Evolutionary conservation across 179 eudicot genomes (phyloP).

Genomic region (Nepenthes alata): DNA sequence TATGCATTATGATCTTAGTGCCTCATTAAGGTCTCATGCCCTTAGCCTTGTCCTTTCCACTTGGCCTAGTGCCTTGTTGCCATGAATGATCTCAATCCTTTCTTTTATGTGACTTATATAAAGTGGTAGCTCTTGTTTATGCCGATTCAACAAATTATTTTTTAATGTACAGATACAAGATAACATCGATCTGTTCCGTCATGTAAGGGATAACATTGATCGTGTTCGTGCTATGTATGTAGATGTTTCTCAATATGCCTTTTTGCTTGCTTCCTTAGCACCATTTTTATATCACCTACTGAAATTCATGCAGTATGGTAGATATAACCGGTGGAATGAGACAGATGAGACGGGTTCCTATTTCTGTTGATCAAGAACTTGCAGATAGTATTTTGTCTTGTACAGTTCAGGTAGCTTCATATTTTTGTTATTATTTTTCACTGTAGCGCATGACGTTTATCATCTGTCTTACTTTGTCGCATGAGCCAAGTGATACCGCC

Average conservation of each 20-base stretch:
- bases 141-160: neutral
- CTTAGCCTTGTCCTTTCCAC: too few species aligned
- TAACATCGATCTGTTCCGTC: slow-evolving; percentile 29
- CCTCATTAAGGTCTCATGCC: too few species aligned
- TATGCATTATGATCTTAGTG: too few species aligned
- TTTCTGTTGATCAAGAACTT: slow-evolving; percentile 59
- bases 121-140: too few species aligned
- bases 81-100: too few species aligned
- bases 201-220: slow-evolving; percentile 32
- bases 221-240: slow-evolving; percentile 27
- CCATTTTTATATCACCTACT: neutral
- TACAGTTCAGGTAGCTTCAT: slow-evolving; percentile 32
- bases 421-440: neutral
- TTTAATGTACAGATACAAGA: slow-evolving; percentile 24
- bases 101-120: too few species aligned
- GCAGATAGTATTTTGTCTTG: slow-evolving; percentile 41
- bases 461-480: too few species aligned
- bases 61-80: too few species aligned
- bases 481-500: too few species aligned
- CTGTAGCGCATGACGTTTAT: too few species aligned
- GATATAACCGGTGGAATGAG: slow-evolving; percentile 45
- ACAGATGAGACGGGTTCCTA: slow-evolving; percentile 67
- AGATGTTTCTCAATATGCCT: neutral
- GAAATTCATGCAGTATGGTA: slow-evolving; percentile 45
- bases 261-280: neutral